Evolutionary conservation across 2,329 filamentous ascomycete species (phyloP).

Genomic region (Monosporascus sp.): DNA sequence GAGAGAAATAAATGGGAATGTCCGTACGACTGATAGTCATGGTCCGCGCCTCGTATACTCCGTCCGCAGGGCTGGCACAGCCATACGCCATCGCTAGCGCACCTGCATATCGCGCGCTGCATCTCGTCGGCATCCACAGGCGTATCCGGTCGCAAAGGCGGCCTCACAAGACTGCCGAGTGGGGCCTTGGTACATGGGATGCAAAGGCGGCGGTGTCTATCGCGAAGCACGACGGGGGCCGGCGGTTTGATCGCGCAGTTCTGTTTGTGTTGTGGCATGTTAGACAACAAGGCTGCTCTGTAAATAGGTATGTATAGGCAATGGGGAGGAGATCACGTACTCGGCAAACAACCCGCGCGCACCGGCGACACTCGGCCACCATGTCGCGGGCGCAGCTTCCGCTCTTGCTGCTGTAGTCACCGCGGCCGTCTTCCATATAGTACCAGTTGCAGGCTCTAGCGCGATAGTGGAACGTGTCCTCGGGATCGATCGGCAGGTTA

Average conservation of each 20-base stretch:
- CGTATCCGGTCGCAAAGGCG: slow-evolving; percentile 37
- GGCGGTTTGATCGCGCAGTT: slow-evolving; percentile 88
- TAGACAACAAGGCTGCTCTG: slow-evolving; percentile 1
- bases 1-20: slow-evolving; percentile 4
- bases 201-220: slow-evolving; percentile 78
- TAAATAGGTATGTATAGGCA: neutral
- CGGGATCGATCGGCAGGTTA: slow-evolving; percentile 44
- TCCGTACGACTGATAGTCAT: slow-evolving; percentile 52
- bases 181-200: slow-evolving; percentile 68
- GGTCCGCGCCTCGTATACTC: slow-evolving; percentile 55
- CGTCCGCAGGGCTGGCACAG: slow-evolving; percentile 81
- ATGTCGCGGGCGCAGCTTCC: slow-evolving; percentile 80
- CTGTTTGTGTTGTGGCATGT: slow-evolving; percentile 36
- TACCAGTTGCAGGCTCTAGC: slow-evolving; percentile 53
- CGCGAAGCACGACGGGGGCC: slow-evolving; percentile 57
- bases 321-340: slow-evolving; percentile 43
- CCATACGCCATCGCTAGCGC: slow-evolving; percentile 60
- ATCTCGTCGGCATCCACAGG: slow-evolving; percentile 49
- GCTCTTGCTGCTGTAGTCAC: slow-evolving; percentile 57
- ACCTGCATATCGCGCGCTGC: slow-evolving; percentile 50
- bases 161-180: slow-evolving; percentile 48
- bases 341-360: slow-evolving; percentile 72
- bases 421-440: slow-evolving; percentile 49
- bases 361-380: slow-evolving; percentile 77
- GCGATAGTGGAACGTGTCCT: slow-evolving; percentile 52